phyloP scores from a whole-genome alignment of 768 basidiomycete genomes.

The Lentinula boryana region DNA sequence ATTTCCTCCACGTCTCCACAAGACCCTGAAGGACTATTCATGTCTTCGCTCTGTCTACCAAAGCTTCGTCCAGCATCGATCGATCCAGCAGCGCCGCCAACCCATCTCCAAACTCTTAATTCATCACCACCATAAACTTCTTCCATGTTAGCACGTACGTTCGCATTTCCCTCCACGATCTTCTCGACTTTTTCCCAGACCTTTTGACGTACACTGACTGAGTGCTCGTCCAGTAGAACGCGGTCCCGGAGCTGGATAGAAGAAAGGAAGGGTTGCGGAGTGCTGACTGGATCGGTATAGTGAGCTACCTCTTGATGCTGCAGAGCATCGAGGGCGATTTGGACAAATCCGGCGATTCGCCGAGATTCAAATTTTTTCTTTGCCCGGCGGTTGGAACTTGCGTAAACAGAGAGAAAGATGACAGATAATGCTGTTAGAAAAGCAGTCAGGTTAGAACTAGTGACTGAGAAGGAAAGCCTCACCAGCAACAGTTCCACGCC shows the following conservation, averaged over 20 bases:
- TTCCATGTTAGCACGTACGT: slow-evolving; percentile 79
- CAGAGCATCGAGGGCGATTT: slow-evolving; percentile 72
- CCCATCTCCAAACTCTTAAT: slow-evolving; percentile 88
- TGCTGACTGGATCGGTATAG: slow-evolving; percentile 73
- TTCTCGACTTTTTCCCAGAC: slow-evolving; percentile 82
- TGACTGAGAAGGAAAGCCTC: slow-evolving; percentile 15
- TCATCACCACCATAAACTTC: slow-evolving; percentile 85
- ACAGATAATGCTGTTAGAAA: slow-evolving; percentile 25
- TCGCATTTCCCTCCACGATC: slow-evolving; percentile 86
- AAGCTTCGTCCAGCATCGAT: neutral
- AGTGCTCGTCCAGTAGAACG: slow-evolving; percentile 77
- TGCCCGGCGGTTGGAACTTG: slow-evolving; percentile 37
- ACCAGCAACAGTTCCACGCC: slow-evolving; percentile 63
- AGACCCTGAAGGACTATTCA: neutral
- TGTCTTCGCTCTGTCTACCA: neutral
- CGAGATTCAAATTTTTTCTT: slow-evolving; percentile 51
- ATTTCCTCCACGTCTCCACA: neutral
- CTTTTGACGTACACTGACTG: slow-evolving; percentile 53
- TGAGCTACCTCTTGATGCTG: slow-evolving; percentile 80
- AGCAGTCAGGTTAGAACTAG: slow-evolving; percentile 14
- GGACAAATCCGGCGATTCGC: slow-evolving; percentile 69
- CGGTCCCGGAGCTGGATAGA: slow-evolving; percentile 86
- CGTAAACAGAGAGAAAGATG: slow-evolving; percentile 21
- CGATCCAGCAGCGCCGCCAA: slow-evolving; percentile 43
- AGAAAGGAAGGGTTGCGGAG: slow-evolving; percentile 72